Base-by-base conservation (phyloP, 2,329 filamentous ascomycete genomes). In the Xylaria sp. region DNA sequence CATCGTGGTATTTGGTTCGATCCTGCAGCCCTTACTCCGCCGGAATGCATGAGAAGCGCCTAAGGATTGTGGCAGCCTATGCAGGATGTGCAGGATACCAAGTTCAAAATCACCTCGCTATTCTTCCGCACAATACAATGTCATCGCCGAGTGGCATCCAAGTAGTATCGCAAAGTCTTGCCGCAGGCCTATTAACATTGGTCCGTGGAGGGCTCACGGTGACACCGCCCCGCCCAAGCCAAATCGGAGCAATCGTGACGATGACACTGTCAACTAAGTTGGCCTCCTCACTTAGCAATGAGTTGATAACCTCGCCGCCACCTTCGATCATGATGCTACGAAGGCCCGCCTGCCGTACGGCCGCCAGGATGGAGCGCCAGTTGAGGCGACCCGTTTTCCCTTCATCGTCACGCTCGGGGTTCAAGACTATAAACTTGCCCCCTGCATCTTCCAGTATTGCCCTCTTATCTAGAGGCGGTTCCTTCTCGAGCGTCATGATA, bases 321-420 rank as follows among this genome's bases (percentile, higher is more conserved):
- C 95, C 95, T 80, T 98, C 95, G 58, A 98, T 87, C 95, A 98
- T 98, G 67, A 98, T 85, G 77, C 94, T 97, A 62, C 81, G 80
- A 54, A 97, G 82, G 1, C 90, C 89, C 73, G 92, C 85, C 0
- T 78, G 78, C 41, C 75, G 73, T n/a, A 97, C 79, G 3, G 84
- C 82, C 20, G 80, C 80, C 37, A 97, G 81, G 18, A 97, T 86
- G 50, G 85, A 84, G 12, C 80, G 79, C 94, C 93, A 97, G 20
- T 84, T 80, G 71, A 92, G 85, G 65, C 84, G 82, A 77, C 80
- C 81, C 80, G 63, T 78, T 76, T 68, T 78, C 72, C 6, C 80
- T 41, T 79, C 78, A 51, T 70, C 57, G 67, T 72, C 59, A 48
- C 58, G 57, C 28, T 25, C 65, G 25, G 54, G 34, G 12, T 56